Conservation (phyloP, 306 rosid species). For the Benincasa hispida region DNA sequence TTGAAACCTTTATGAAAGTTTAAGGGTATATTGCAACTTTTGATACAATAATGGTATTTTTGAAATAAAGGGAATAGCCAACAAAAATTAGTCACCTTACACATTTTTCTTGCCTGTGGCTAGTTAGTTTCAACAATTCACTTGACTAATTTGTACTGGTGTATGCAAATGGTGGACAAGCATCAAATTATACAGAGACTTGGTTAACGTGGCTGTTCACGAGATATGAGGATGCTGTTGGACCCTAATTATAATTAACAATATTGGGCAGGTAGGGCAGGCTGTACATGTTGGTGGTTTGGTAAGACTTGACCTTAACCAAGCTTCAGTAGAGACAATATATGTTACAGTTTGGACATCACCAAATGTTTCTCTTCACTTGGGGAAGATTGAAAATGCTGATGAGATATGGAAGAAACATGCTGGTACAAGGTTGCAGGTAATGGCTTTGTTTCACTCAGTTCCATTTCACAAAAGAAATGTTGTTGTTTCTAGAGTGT, state of each 20-base stretch:
- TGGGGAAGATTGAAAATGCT: conserved; percentile 87
- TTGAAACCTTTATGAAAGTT: too few relatives aligned
- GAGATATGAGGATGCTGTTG: neutral
- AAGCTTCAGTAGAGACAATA: conserved; percentile 67
- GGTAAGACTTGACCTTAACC: conserved; percentile 58
- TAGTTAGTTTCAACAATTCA: neutral
- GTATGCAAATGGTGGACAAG: neutral
- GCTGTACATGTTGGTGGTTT: conserved; percentile 69
- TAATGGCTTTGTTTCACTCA: conserved; percentile 15
- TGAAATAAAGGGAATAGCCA: too few relatives aligned
- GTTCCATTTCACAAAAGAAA: neutral
- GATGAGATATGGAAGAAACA: conserved; percentile 80
- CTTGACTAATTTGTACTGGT: neutral
- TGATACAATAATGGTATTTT: too few relatives aligned
- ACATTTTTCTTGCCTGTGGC: neutral
- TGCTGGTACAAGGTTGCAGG: conserved; percentile 73
- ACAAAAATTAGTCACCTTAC: neutral
- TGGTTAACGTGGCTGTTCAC: neutral
- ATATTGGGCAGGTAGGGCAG: conserved; percentile 61
- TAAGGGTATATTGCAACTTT: too few relatives aligned
- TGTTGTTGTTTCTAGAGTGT: neutral
- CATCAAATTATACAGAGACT: neutral
- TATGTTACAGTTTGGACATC: conserved; percentile 87
- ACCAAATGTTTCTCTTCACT: conserved; percentile 67
- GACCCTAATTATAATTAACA: neutral